Evolutionary conservation across 768 basidiomycete genomes (phyloP), one percentile per base, ranked within the genome.

Genomic region (Termitomyces sp.): DNA sequence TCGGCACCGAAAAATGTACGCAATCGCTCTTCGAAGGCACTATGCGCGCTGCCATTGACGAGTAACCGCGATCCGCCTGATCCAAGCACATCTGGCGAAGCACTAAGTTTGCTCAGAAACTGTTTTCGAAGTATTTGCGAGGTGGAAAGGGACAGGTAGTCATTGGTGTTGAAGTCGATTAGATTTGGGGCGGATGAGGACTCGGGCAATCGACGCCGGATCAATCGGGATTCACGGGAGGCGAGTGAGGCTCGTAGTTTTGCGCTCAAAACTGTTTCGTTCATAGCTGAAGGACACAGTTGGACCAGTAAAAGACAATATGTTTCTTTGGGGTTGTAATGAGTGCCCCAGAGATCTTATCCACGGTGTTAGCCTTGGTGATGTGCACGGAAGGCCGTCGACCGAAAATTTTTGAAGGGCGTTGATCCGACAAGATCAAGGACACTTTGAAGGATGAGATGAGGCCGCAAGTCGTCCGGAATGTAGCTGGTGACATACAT

Each of bases 51-150:
- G 8, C 85, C 84, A 65, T 91, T 88, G 54, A 93, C 88, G 27
- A 97, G 82, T 0, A 98, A 79, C 5, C 95, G 79, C 5, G 93
- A 96, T 14, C 93, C 94, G 0, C 93, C 87, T 1, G 95, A 91
- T 18, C 95, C 95, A 27, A 95, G 81, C 47, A 95, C 79, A 24
- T 79, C 73, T n/a, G 79, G 83, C 0, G 80, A 75, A 0, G 55
- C 50, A 3, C 69, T 62, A 13, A 91, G 79, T 54, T 82, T 79
- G 3, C 64, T 33, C 34, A 95, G 78, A 66, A 93, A 89, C 9
- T 71, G 74, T 0, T 69, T 53, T 30, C 88, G 86, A 13, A 95
- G 78, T 20, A 63, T 60, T 1, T 78, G 64, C 2, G 86, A 91
- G 20, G 75, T 70, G 1, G 93, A 77, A 26, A 97, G 79, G 0